These are phyloP conservation scores for Boletus tomentosulus DNA, from an alignment of 768 basidiomycete species.

Conservation along the genomic window DNA sequence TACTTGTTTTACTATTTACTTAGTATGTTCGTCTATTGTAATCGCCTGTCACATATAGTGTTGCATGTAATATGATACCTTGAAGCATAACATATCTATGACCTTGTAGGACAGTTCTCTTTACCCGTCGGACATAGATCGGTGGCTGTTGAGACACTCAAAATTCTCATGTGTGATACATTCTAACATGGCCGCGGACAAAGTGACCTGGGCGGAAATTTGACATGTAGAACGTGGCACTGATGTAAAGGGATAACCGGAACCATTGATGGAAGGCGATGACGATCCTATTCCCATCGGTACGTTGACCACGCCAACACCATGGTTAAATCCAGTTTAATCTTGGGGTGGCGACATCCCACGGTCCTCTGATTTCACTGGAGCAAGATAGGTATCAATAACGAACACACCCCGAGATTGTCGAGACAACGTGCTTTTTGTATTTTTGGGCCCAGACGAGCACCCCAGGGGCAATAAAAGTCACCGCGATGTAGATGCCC, in stretches of 20 bases:
- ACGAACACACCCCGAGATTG: constrained; percentile 6
- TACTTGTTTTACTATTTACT: constrained; percentile 30
- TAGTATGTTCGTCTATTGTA: constrained; percentile 32
- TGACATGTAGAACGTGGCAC: constrained; percentile 12
- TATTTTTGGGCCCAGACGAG: constrained; percentile 83
- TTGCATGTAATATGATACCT: constrained; percentile 40
- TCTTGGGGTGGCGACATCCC: constrained; percentile 84
- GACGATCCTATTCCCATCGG: constrained; percentile 28
- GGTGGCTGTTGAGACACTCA: constrained; percentile 1
- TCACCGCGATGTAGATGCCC: constrained; percentile 49
- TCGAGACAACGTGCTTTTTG: constrained; percentile 63
- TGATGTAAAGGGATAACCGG: constrained; percentile 6
- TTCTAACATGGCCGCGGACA: constrained; percentile 24
- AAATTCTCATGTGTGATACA: background rate
- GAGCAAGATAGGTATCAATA: constrained; percentile 9
- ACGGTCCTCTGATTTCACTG: constrained; percentile 86
- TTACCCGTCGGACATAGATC: constrained; percentile 11
- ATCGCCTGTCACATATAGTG: constrained; percentile 32
- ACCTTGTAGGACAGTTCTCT: constrained; percentile 5
- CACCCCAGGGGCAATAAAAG: constrained; percentile 68
- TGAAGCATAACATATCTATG: constrained; percentile 18
- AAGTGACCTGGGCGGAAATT: constrained; percentile 24
- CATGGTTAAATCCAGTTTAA: constrained; percentile 40
- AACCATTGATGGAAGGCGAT: constrained; percentile 19
- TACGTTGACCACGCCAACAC: constrained; percentile 22